Conservation (phyloP, 1,139 yeast genomes). For the Taphrina deformans region DNA sequence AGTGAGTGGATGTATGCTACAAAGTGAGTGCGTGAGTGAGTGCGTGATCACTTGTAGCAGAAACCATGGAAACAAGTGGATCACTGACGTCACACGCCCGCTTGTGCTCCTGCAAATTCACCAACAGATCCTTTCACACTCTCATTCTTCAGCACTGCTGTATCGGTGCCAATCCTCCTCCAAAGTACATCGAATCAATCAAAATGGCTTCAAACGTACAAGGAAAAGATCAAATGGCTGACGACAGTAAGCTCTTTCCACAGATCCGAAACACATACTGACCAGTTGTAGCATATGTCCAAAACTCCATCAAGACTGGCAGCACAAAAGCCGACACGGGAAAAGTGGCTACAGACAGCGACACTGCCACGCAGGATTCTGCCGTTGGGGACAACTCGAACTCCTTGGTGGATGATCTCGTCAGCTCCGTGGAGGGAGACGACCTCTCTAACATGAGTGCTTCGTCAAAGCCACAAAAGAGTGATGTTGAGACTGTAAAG, state of each 20-base stretch:
- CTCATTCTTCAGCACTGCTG: background rate
- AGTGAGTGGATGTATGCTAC: too few species aligned
- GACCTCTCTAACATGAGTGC: conserved; percentile 30
- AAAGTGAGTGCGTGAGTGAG: too few species aligned
- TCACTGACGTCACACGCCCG: background rate
- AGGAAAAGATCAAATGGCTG: conserved; percentile 21
- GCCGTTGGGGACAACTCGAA: conserved; percentile 23
- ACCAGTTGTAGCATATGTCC: conserved; percentile 22
- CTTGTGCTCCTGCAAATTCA: background rate
- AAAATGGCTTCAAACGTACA: conserved; percentile 23
- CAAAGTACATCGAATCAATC: too few species aligned
- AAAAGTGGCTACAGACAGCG: conserved; percentile 23
- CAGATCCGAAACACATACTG: background rate
- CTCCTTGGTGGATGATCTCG: conserved; percentile 19
- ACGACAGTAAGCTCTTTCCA: conserved; percentile 17
- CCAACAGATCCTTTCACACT: background rate
- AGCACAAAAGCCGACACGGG: conserved; percentile 23
- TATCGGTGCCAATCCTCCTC: too few species aligned
- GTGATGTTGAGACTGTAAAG: conserved; percentile 3
- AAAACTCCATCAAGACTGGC: conserved; percentile 11
- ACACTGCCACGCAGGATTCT: conserved; percentile 12
- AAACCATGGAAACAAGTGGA: too few species aligned
- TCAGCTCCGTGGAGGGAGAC: conserved; percentile 22
- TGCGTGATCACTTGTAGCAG: too few species aligned
- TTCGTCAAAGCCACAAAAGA: conserved; percentile 7